These are phyloP conservation scores for Candida nanaspora DNA, from an alignment of 805 yeast genomes.

Conservation along the genomic window DNA sequence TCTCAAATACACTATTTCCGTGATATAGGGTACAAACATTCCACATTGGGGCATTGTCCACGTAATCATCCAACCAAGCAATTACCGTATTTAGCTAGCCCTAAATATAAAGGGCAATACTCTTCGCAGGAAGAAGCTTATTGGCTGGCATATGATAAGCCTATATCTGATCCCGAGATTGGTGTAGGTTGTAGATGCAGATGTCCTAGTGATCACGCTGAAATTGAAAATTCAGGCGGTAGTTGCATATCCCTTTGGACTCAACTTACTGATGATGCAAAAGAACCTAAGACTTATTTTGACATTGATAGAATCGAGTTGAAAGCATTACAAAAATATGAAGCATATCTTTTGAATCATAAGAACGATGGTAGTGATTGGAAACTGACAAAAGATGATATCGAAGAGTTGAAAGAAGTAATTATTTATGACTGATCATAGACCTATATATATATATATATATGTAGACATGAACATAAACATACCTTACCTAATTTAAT, in stretches of 20 bases:
- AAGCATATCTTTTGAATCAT: conserved; percentile 12
- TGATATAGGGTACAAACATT: conserved; percentile 86
- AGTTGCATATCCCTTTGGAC: conserved; percentile 50
- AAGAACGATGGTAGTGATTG: conserved; percentile 18
- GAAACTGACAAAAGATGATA: conserved; percentile 17
- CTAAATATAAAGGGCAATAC: conserved; percentile 26
- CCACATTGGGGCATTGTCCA: conserved; percentile 82
- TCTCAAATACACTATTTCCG: conserved; percentile 82
- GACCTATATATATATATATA: no score
- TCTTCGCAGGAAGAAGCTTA: conserved; percentile 27
- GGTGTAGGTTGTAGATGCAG: conserved; percentile 83
- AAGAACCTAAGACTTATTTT: conserved; percentile 8
- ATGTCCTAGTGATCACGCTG: conserved; percentile 48
- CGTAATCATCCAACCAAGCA: conserved; percentile 50
- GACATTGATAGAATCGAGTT: conserved; percentile 25
- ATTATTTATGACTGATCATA: no score
- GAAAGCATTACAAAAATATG: conserved; percentile 15
- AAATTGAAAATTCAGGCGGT: conserved; percentile 48
- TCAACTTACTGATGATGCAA: conserved; percentile 20
- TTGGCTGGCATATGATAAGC: conserved; percentile 25
- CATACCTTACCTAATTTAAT: no score
- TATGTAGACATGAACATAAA: no score
- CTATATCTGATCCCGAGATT: conserved; percentile 4
- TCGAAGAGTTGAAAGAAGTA: not conserved
- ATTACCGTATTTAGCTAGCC: conserved; percentile 32